phyloP scores from a whole-genome alignment of 1,284 basidiomycete species.

The Cutaneotrichosporon daszewskae region DNA sequence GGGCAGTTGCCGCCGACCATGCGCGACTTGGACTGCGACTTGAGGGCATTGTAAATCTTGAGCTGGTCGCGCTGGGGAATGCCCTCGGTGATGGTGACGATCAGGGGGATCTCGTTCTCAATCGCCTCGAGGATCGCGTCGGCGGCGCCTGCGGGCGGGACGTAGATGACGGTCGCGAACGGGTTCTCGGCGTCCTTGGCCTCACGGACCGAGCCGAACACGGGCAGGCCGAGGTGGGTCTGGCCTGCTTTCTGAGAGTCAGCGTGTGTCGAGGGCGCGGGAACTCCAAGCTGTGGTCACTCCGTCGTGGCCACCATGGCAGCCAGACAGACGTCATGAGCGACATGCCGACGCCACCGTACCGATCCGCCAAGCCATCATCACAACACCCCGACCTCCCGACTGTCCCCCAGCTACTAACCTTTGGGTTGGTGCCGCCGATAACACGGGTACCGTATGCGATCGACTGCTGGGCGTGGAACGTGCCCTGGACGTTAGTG shows the following conservation, averaged over 20 bases:
- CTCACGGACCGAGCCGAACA: constrained; percentile 89
- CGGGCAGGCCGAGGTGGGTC: constrained; percentile 89
- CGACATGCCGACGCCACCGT: background rate
- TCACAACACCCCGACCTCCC: background rate
- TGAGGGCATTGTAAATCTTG: constrained; percentile 85
- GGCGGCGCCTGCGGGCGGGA: constrained; percentile 85
- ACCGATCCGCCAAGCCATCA: background rate
- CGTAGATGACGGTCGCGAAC: constrained; percentile 91
- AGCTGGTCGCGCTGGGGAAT: constrained; percentile 96
- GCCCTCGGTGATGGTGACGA: constrained; percentile 95
- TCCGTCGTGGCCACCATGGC: no score
- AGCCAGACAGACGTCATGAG: no score
- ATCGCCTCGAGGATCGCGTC: constrained; percentile 97
- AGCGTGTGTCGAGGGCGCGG: background rate
- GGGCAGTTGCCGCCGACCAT: constrained; percentile 93
- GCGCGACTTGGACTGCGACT: constrained; percentile 88
- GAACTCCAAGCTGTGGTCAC: no score
- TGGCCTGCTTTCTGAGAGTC: constrained; percentile 73
- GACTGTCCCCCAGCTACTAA: constrained; percentile 16
- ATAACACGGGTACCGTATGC: constrained; percentile 90
- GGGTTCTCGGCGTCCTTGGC: constrained; percentile 77
- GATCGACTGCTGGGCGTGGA: constrained; percentile 91
- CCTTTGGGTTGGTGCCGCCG: constrained; percentile 90
- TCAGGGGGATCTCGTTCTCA: constrained; percentile 91
- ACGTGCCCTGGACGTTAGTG: constrained; percentile 71